Base-by-base conservation (phyloP, 306 rosid species). In the Medicago ruthenica region DNA sequence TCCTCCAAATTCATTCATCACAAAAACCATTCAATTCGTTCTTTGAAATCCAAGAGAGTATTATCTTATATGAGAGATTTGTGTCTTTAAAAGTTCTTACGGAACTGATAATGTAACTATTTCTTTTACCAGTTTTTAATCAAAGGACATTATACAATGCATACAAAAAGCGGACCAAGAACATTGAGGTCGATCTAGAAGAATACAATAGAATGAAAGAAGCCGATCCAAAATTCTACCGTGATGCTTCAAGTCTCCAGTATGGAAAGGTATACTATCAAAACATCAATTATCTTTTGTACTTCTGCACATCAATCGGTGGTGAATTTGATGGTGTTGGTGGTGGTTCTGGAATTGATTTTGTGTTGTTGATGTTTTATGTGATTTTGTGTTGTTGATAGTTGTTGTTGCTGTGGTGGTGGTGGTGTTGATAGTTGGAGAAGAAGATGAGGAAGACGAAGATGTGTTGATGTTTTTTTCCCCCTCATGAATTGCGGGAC, bases 221-320 rank as follows among this genome's bases (percentile, higher is more conserved):
- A 87, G 88, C 96, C 61, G 99, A 92, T 86, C 99, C 98, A 0
- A 98, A 95, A 87, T 95, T 95, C 86, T 95, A 92, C 57, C 97
- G 99, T n/a, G 98, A 92, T 71, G 98, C 99, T 67, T 87, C 99
- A 60, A 92, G 98, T 87, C 97, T 92, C 70, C 97, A 85, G 50
- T 92, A 92, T 80, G 99, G 99, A 57, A 95, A 95, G 97, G 99
- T 95, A 83, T 14, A 31, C 42, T 61, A 7, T 81, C 66, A 42
- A 17, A 77, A 64, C 75, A 76, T 40, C 0, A 58, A 13, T 21
- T 76, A 68, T 67, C 15, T 60, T 58, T 22, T 58, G 17, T 27
- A 61, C 45, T n/a, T 76, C 12, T 79, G 58, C 65, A 15, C 34
- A 34, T 36, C 39, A 39, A 37, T 64, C 40, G 41, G 17, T 62